Evolutionary conservation across 192 early-diverging fungal genomes (phyloP).

Genomic region (Entophlyctis helioformis): DNA sequence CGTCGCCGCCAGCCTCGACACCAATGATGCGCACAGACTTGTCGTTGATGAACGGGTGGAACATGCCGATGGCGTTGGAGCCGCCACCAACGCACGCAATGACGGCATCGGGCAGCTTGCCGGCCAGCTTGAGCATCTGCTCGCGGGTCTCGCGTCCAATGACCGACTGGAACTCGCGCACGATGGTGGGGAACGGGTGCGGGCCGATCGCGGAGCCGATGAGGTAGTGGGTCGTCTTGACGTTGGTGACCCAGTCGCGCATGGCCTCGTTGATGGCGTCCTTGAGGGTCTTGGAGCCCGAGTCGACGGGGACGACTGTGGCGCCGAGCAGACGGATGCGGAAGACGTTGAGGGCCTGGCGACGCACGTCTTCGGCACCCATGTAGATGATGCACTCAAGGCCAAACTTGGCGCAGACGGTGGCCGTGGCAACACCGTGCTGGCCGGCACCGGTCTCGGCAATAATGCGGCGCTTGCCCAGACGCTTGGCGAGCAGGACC

Average conservation of each 20-base stretch:
- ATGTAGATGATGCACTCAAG: conserved; percentile 96
- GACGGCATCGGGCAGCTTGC: conserved; percentile 81
- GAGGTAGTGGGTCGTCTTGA: conserved; percentile 84
- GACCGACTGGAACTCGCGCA: conserved; percentile 95
- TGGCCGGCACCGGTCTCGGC: conserved; percentile 98
- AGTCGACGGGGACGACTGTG: conserved; percentile 70
- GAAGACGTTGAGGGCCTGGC: conserved; percentile 94
- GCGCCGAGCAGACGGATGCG: conserved; percentile 90
- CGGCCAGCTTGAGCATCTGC: conserved; percentile 71
- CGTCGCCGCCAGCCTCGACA: conserved; percentile 91
- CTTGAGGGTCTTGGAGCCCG: conserved; percentile 73
- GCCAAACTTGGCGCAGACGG: conserved; percentile 95
- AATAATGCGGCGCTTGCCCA: conserved; percentile 95
- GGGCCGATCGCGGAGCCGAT: conserved; percentile 95
- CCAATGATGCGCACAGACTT: conserved; percentile 75
- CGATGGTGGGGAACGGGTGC: conserved; percentile 94
- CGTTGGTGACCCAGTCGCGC: conserved; percentile 98
- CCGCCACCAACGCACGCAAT: conserved; percentile 98
- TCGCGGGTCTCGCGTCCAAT: conserved; percentile 83
- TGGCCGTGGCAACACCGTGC: conserved; percentile 96
- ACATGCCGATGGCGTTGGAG: conserved; percentile 94
- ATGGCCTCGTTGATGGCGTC: conserved; percentile 99
- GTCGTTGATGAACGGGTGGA: conserved; percentile 87
- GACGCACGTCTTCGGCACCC: conserved; percentile 89
- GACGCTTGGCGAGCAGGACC: conserved; percentile 80